phyloP scores from a whole-genome alignment of 1,284 basidiomycete species.

The Ustilago esculenta region DNA sequence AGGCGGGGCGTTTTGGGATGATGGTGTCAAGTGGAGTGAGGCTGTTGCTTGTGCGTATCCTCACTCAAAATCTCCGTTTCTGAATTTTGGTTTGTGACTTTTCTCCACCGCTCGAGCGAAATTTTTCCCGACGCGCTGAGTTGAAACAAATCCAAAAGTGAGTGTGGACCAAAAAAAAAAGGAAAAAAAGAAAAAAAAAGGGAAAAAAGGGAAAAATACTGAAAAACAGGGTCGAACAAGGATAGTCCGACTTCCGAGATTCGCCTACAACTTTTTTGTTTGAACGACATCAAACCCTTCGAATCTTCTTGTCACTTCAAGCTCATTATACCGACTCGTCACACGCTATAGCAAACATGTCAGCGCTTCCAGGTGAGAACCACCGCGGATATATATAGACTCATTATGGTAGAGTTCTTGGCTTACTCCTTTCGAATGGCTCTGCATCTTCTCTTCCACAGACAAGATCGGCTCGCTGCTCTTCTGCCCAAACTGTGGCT shows the following conservation, averaged over 20 bases:
- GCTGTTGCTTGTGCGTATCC: no score
- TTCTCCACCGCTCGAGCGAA: constrained; percentile 28
- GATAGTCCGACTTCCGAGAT: constrained; percentile 33
- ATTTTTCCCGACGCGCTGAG: constrained; percentile 15
- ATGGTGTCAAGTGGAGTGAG: not conserved
- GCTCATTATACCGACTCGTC: not conserved
- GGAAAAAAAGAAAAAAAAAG: constrained; percentile 1
- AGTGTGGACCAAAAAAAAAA: no score
- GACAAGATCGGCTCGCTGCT: constrained; percentile 80
- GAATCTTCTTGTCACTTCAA: not conserved
- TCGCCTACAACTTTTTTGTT: constrained; percentile 15
- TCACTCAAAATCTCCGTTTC: constrained; percentile 8
- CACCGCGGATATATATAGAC: no score
- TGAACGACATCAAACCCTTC: constrained; percentile 8
- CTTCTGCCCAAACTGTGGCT: constrained; percentile 92
- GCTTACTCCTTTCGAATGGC: not conserved
- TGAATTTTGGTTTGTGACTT: constrained; percentile 10
- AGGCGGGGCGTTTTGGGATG: not conserved
- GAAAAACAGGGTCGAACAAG: constrained; percentile 9
- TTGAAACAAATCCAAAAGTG: no score
- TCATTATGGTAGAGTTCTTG: no score
- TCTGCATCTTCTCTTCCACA: constrained; percentile 1
- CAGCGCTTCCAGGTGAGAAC: constrained; percentile 30
- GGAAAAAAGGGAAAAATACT: not conserved
- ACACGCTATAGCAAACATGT: constrained; percentile 10